Evolutionary conservation across 2,329 filamentous ascomycete species (phyloP).

Genomic region (Blastomyces emzantsi): DNA sequence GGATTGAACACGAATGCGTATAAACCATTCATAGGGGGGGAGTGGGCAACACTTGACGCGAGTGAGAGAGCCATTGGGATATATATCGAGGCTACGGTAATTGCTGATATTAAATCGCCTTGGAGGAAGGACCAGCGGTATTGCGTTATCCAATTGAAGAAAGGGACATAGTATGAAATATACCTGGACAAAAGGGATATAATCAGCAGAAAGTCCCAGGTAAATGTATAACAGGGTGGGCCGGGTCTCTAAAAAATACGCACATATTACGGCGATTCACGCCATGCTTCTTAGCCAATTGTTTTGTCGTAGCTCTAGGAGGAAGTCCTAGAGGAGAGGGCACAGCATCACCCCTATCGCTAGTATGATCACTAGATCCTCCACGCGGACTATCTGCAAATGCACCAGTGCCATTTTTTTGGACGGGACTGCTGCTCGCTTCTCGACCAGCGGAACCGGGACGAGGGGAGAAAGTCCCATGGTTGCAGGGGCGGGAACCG

Average conservation of each 20-base stretch:
- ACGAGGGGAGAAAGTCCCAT: constrained; percentile 66
- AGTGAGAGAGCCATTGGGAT: constrained; percentile 94
- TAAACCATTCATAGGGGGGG: constrained; percentile 86
- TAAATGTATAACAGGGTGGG: constrained; percentile 7
- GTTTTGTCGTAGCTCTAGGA: constrained; percentile 55
- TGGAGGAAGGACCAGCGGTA: constrained; percentile 74
- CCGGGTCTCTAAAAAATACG: constrained; percentile 23
- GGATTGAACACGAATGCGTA: constrained; percentile 94
- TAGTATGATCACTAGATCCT: constrained; percentile 22
- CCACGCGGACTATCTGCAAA: constrained; percentile 17
- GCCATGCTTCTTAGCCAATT: constrained; percentile 62
- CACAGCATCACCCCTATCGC: constrained; percentile 36
- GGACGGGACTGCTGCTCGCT: constrained; percentile 24
- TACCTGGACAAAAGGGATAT: constrained; percentile 50
- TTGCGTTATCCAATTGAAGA: constrained; percentile 80
- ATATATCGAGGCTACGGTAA: constrained; percentile 98
- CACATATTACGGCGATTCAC: constrained; percentile 68
- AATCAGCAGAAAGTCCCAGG: constrained; percentile 12
- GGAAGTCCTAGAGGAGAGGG: constrained; percentile 48
- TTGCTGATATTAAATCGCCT: constrained; percentile 76
- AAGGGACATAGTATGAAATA: constrained; percentile 84
- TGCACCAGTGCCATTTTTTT: constrained; percentile 19
- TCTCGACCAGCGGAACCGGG: constrained; percentile 39
- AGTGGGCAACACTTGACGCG: constrained; percentile 82
- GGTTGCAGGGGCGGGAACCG: constrained; percentile 47